phyloP scores from a whole-genome alignment of 768 basidiomycete genomes.

The Amanita polypyramis region DNA sequence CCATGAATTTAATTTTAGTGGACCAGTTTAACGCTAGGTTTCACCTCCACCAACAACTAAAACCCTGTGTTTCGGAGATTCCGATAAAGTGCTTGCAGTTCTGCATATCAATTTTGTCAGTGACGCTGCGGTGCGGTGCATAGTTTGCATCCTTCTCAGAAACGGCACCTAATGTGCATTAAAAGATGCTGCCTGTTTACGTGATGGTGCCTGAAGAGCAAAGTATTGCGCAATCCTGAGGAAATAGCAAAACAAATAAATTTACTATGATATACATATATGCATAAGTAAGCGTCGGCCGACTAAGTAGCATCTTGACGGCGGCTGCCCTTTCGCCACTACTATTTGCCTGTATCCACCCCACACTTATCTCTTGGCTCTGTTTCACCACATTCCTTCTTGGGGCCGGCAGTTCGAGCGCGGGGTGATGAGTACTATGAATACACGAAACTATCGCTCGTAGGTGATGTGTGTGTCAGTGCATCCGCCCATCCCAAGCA shows the following conservation, averaged over 20 bases:
- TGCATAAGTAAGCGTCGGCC: too few species aligned
- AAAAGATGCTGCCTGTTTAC: not conserved
- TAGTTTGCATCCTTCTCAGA: not conserved
- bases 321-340: too few species aligned
- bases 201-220: not conserved
- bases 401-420: too few species aligned
- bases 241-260: too few species aligned
- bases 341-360: too few species aligned
- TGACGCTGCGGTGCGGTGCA: not conserved
- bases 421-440: too few species aligned
- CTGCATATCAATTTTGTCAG: constrained; percentile 13
- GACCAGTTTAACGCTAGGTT: constrained; percentile 14
- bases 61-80: constrained; percentile 62
- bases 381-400: too few species aligned
- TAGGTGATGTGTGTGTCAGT: constrained; percentile 12
- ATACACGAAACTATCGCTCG: not conserved
- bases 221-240: constrained; percentile 8
- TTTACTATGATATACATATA: too few species aligned
- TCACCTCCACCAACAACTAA: constrained; percentile 81
- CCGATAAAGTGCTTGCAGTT: constrained; percentile 26
- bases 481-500: constrained; percentile 17
- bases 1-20: not conserved
- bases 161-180: too few species aligned
- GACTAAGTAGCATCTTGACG: too few species aligned
- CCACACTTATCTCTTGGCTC: too few species aligned